Evolutionary conservation across 2,329 filamentous ascomycete genomes (phyloP).

Genomic region (Apiospora koreana): DNA sequence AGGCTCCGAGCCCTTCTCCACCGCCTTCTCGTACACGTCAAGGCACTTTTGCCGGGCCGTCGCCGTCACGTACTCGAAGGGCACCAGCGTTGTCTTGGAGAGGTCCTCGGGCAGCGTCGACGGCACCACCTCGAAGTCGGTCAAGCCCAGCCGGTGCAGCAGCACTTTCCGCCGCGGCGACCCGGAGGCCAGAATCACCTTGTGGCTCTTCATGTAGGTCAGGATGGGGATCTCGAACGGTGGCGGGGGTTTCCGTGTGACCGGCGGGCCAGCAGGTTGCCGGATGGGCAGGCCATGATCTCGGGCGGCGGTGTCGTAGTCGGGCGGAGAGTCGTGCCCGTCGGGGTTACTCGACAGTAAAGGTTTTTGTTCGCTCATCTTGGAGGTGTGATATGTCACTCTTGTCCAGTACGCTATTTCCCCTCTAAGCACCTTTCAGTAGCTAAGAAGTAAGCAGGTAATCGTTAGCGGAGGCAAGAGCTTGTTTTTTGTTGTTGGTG

Average conservation of each 20-base stretch:
- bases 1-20: slow-evolving; percentile 60
- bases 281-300: slow-evolving; percentile 35
- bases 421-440: not conserved
- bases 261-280: slow-evolving; percentile 24
- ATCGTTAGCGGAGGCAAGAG: not conserved
- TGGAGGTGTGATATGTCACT: not conserved
- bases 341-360: slow-evolving; percentile 17
- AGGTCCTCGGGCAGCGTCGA: slow-evolving; percentile 85
- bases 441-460: no score
- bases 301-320: slow-evolving; percentile 44
- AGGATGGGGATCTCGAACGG: slow-evolving; percentile 82
- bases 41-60: slow-evolving; percentile 85
- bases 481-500: not conserved
- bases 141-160: slow-evolving; percentile 79
- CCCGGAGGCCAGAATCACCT: slow-evolving; percentile 86
- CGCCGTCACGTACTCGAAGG: slow-evolving; percentile 87
- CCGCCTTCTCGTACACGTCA: slow-evolving; percentile 60
- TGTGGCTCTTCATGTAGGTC: slow-evolving; percentile 71
- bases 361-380: slow-evolving; percentile 26
- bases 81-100: slow-evolving; percentile 70
- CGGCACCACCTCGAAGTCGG: slow-evolving; percentile 79
- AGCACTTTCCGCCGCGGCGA: slow-evolving; percentile 84
- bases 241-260: slow-evolving; percentile 48
- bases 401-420: not conserved
- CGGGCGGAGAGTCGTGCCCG: slow-evolving; percentile 44